A percentile compares a stretch with the other conserved stretches of the same genome.
phyloP scores from a whole-genome alignment of 805 yeast genomes.

The Candida germanica region DNA sequence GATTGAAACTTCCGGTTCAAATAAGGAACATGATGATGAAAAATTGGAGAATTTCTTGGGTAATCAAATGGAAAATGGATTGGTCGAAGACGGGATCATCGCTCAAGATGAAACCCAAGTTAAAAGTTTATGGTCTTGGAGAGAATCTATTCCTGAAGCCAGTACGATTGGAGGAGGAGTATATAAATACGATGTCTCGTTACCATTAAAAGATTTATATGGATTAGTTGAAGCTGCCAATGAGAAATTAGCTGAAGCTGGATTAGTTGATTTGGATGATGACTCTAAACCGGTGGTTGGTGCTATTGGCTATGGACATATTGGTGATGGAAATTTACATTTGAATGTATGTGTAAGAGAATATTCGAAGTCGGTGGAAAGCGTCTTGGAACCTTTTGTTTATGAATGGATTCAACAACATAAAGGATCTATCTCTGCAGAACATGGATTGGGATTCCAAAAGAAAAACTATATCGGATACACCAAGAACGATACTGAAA shows the following conservation, averaged over 20 bases:
- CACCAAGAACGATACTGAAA: constrained; percentile 70
- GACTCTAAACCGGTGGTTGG: constrained; percentile 75
- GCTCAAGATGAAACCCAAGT: constrained; percentile 94
- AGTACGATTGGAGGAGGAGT: constrained; percentile 86
- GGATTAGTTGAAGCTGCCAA: constrained; percentile 79
- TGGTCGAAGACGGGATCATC: constrained; percentile 89
- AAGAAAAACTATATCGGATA: constrained; percentile 88
- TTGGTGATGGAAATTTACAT: constrained; percentile 96
- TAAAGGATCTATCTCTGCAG: constrained; percentile 92
- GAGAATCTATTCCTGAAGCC: constrained; percentile 92
- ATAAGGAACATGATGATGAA: constrained; percentile 87
- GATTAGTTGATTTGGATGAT: constrained; percentile 56
- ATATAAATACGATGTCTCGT: constrained; percentile 92
- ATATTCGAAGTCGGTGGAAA: constrained; percentile 76
- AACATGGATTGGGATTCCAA: constrained; percentile 96
- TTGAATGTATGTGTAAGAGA: constrained; percentile 87
- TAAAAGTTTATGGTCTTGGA: constrained; percentile 86
- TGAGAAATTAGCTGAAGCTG: constrained; percentile 52
- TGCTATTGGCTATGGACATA: constrained; percentile 96
- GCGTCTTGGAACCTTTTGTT: constrained; percentile 86
- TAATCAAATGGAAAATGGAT: constrained; percentile 75
- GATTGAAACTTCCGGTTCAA: constrained; percentile 95
- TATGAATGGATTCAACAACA: constrained; percentile 79
- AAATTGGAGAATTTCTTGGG: constrained; percentile 86
- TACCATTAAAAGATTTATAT: constrained; percentile 80